Percentiles rank a stretch among this genome's conserved stretches.
phyloP scores from a whole-genome alignment of 768 basidiomycete species.

The Galerina marginata region DNA sequence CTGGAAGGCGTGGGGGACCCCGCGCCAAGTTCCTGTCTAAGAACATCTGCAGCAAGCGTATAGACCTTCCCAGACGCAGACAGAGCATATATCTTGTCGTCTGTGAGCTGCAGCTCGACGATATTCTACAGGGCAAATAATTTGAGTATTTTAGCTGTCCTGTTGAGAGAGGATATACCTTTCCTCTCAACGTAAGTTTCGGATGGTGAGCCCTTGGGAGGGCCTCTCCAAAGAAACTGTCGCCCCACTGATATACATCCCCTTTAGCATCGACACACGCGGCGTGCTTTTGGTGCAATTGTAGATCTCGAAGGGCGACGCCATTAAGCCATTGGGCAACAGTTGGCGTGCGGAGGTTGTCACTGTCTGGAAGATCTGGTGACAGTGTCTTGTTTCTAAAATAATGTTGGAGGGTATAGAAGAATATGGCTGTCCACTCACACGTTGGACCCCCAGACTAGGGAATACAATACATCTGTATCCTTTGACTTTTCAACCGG shows the following conservation, averaged over 20 bases:
- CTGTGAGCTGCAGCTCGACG: slow-evolving; percentile 61
- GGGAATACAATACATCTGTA: slow-evolving; percentile 44
- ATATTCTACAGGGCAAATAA: slow-evolving; percentile 59
- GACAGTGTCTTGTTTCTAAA: slow-evolving; percentile 52
- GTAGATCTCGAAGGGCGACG: slow-evolving; percentile 75
- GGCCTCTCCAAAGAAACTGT: slow-evolving; percentile 54
- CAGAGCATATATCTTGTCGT: slow-evolving; percentile 73
- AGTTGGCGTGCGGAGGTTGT: slow-evolving; percentile 54
- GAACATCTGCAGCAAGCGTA: slow-evolving; percentile 58
- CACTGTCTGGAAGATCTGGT: slow-evolving; percentile 41
- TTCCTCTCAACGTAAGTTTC: slow-evolving; percentile 63
- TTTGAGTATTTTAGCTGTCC: background rate
- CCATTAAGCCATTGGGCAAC: slow-evolving; percentile 64
- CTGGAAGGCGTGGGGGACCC: slow-evolving; percentile 48
- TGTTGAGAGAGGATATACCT: slow-evolving; percentile 45
- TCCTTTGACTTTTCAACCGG: slow-evolving; percentile 25
- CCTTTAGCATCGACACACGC: slow-evolving; percentile 82
- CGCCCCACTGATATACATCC: slow-evolving; percentile 87
- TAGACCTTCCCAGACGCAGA: slow-evolving; percentile 81
- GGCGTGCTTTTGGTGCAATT: slow-evolving; percentile 66
- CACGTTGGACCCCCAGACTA: slow-evolving; percentile 83
- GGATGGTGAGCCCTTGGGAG: slow-evolving; percentile 40
- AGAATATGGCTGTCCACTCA: slow-evolving; percentile 33
- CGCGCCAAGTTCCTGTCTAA: slow-evolving; percentile 49
- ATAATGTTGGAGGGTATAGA: background rate